These are phyloP conservation scores for Metschnikowia picachoensis DNA, from an alignment of 805 yeast species.

Conservation along the genomic window DNA sequence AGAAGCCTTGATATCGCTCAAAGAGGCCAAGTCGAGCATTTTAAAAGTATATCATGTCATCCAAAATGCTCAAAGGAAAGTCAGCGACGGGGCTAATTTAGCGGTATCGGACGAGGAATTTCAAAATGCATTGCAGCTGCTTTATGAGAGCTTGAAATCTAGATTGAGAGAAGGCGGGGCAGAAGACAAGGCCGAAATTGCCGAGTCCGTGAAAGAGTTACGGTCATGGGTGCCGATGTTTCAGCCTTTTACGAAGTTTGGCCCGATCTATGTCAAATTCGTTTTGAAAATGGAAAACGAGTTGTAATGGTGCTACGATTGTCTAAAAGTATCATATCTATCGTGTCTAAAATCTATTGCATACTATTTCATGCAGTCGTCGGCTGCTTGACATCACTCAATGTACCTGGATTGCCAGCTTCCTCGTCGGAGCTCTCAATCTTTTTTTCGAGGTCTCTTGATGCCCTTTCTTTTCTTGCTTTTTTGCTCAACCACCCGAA, in stretches of 20 bases:
- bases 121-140: conserved; percentile 35
- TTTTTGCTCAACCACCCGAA: conserved; percentile 33
- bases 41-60: conserved; percentile 44
- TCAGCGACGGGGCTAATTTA: conserved; percentile 9
- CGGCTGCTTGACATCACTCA: background rate
- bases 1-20: conserved; percentile 41
- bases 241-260: conserved; percentile 48
- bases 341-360: background rate
- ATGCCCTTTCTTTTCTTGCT: conserved; percentile 18
- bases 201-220: conserved; percentile 45
- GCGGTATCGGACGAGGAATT: conserved; percentile 17
- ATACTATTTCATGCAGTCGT: background rate
- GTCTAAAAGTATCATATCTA: too few species aligned
- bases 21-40: conserved; percentile 44
- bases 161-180: conserved; percentile 28
- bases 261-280: conserved; percentile 48
- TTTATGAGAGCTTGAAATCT: conserved; percentile 44
- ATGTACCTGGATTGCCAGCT: background rate
- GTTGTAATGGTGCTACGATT: background rate
- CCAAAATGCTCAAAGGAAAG: conserved; percentile 21
- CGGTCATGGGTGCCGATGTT: conserved; percentile 50
- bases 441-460: conserved; percentile 19
- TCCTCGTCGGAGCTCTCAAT: conserved; percentile 5
- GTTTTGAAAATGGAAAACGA: conserved; percentile 33
- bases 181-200: conserved; percentile 27